These are phyloP conservation scores for Luzula sylvatica DNA, from an alignment of 176 grass and related monocot species.

Conservation along the genomic window DNA sequence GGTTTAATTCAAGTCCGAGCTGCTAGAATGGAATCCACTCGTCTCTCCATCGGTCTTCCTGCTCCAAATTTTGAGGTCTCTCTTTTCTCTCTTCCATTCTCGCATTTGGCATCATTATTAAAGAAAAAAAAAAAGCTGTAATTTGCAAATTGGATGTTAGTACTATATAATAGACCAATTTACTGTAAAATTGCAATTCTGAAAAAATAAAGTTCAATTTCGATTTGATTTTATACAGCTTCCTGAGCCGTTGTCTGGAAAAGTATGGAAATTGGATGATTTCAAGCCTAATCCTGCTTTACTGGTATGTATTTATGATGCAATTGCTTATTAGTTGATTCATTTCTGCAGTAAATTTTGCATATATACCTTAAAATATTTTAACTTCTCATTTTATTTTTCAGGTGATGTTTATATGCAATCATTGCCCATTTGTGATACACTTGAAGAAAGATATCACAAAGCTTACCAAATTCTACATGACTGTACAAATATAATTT, in stretches of 20 bases:
- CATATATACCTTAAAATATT: too few relatives aligned
- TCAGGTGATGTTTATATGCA: conserved; percentile 94
- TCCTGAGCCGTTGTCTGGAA: conserved; percentile 64
- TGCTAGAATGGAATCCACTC: conserved; percentile 42
- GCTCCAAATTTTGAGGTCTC: conserved; percentile 54
- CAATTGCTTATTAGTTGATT: too few relatives aligned
- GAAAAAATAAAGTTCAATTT: background rate
- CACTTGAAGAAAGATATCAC: conserved; percentile 79
- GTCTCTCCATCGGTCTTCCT: conserved; percentile 29
- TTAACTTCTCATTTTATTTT: background rate
- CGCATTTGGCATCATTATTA: too few relatives aligned
- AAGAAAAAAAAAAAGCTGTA: too few relatives aligned
- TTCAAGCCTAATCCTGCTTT: conserved; percentile 59
- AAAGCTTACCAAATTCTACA: conserved; percentile 74
- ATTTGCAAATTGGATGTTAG: too few relatives aligned
- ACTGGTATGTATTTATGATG: conserved; percentile 33
- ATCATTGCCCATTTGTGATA: conserved; percentile 89
- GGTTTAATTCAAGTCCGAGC: conserved; percentile 33
- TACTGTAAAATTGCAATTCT: background rate
- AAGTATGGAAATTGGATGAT: conserved; percentile 71
- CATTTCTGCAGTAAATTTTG: too few relatives aligned
- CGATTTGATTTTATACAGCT: conserved; percentile 32
- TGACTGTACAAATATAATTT: conserved; percentile 27
- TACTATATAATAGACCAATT: background rate
- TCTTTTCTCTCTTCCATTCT: background rate